Base-by-base conservation (phyloP, 345 rosid genomes). In the Brassica cretica region DNA sequence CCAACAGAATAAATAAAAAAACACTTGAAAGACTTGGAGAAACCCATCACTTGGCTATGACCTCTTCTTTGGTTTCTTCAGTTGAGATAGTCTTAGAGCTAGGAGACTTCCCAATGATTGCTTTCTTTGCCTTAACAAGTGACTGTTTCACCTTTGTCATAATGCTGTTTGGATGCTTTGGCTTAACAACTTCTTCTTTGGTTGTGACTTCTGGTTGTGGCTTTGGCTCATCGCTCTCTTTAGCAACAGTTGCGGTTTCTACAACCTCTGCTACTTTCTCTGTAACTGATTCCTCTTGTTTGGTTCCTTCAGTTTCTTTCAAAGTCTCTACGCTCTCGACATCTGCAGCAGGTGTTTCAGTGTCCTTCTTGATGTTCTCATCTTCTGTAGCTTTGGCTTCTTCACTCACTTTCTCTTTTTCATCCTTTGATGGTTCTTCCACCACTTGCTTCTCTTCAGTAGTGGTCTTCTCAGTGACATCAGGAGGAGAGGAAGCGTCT, bases 111-210 rank as follows among this genome's bases (percentile, higher is more conserved):
- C 95, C 94, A 7, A 78, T 81, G 27, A 92, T 85, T 33, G 97
- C 97, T 76, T 92, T 92, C 85, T 89, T 90, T 39, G 88, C 95
- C 87, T 89, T 92, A 24, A 87, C 91, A 72, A 90, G 84, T 14
- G 93, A 87, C 7, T 90, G 95, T 44, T 92, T 92, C 73, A 92
- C 90, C 87, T 88, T 92, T 33, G 92, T 84, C 64, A 92, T 85
- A 30, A 92, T 84, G 83, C 86, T 90, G 55, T 79, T 86, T 14
- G 97, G 85, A 63, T 87, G 80, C 66, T 90, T 91, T 56, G 82
- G 75, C 82, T 91, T 91, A 0, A 67, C 84, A n/a, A 78, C 1
- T 77, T 80, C 85, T 76, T 88, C 87, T 73, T 79, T 74, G 3
- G 71, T 67, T 53, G 87, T 84, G 69, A 78, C 78, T 49, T 88